Base-by-base conservation (phyloP, 2,329 filamentous ascomycete genomes). In the Ophidiomyces ophidiicola region DNA sequence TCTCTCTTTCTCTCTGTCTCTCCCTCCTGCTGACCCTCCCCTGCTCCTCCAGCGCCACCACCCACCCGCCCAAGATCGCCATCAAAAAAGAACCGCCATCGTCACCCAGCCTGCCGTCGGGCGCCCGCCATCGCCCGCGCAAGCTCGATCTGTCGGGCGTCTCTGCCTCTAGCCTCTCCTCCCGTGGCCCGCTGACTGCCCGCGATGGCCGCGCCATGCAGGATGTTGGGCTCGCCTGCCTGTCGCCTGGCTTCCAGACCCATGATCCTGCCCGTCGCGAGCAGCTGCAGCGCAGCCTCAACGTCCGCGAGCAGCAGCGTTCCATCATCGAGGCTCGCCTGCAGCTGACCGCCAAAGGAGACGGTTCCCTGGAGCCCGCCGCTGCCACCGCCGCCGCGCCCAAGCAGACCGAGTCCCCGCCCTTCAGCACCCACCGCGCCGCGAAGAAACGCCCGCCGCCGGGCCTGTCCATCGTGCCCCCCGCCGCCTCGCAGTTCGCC, bases 191-290 rank as follows among this genome's bases (percentile, higher is more conserved):
- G 25, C 68, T 92, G 61, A 90, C 84, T 6, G 80, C 79, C 17
- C 75, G 84, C 50, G 84, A 92, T 45, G 71, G 71, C 32, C 75
- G 79, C 15, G 66, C 90, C 25, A 88, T 96, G 55, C 86, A 93
- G 53, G 85, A 94, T 61, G 82, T 96, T 18, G 90, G 90, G 42
- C 71, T 96, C 41, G 88, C 88, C 29, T 98, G 90, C 54, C 69
- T 98, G 40, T 96, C 90, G 2, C 90, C 90, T 0, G 90, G 90
- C 39, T 96, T 98, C 54, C 79, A 92, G 49, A 96, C 90, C 11
- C 83, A 96, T 52, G 86, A 98, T 60, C 88, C 90, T n/a, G 74
- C 82, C 14, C 92, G 94, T 85, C 80, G 90, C 56, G 85, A 94
- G 61, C 87, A 96, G 61, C 68, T 98, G 38, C 86, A 96, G 62